phyloP scores from a whole-genome alignment of 1,139 yeast genomes.

The Kurtzmaniella quercitrusa region DNA sequence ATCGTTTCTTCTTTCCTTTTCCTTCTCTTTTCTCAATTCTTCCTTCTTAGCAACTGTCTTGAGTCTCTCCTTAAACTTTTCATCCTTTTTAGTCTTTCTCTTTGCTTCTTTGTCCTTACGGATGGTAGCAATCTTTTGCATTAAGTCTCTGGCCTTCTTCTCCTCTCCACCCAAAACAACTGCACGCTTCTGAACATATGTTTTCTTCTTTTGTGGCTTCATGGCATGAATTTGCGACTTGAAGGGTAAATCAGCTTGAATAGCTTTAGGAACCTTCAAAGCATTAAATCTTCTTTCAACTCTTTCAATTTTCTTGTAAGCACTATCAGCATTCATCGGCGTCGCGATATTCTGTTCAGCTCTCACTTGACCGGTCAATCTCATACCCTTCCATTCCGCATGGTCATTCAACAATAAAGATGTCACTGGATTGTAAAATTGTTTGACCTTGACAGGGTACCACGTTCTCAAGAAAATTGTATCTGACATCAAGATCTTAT shows the following conservation, averaged over 20 bases:
- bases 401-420: slow-evolving; percentile 75
- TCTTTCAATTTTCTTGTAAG: slow-evolving; percentile 78
- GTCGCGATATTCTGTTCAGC: slow-evolving; percentile 68
- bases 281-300: slow-evolving; percentile 84
- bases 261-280: slow-evolving; percentile 74
- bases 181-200: slow-evolving; percentile 89
- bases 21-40: slow-evolving; percentile 68
- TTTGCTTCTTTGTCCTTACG: slow-evolving; percentile 83
- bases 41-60: slow-evolving; percentile 74
- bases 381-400: slow-evolving; percentile 93
- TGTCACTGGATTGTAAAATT: slow-evolving; percentile 94
- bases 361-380: slow-evolving; percentile 89
- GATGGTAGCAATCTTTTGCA: slow-evolving; percentile 82
- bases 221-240: slow-evolving; percentile 83
- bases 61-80: slow-evolving; percentile 69
- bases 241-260: slow-evolving; percentile 80
- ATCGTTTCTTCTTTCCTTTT: slow-evolving; percentile 81
- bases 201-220: slow-evolving; percentile 82
- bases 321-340: slow-evolving; percentile 64
- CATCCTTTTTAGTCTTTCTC: slow-evolving; percentile 70
- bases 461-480: slow-evolving; percentile 88
- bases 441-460: slow-evolving; percentile 91
- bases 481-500: slow-evolving; percentile 86
- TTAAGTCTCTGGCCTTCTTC: slow-evolving; percentile 84
- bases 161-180: slow-evolving; percentile 91